Percentiles rank a stretch among this genome's conserved stretches.
phyloP scores from a whole-genome alignment of 1,284 basidiomycete species.

The Leccinum fuscescens region DNA sequence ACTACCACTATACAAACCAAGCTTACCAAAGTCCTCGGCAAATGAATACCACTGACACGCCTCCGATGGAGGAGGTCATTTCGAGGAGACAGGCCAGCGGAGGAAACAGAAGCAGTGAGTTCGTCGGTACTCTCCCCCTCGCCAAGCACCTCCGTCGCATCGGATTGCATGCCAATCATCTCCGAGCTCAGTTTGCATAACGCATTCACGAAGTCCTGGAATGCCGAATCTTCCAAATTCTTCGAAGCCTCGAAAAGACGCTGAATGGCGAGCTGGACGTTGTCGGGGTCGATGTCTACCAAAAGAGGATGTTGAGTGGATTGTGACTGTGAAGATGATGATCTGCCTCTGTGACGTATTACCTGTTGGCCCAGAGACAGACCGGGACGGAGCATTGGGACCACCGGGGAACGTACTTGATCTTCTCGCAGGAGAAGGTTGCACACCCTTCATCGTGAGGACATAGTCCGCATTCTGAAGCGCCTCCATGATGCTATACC shows the following conservation, averaged over 20 bases:
- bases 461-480: conserved; percentile 93
- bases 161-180: conserved; percentile 84
- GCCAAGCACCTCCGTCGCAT: conserved; percentile 32
- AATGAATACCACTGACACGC: conserved; percentile 81
- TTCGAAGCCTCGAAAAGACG: conserved; percentile 82
- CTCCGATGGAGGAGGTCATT: conserved; percentile 56
- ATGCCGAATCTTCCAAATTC: conserved; percentile 80
- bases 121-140: conserved; percentile 45
- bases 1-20: neutral
- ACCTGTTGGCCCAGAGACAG: conserved; percentile 34
- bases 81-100: conserved; percentile 41
- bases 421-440: conserved; percentile 27
- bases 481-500: conserved; percentile 89
- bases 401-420: conserved; percentile 39
- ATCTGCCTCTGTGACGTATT: conserved; percentile 22
- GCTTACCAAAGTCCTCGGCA: conserved; percentile 72
- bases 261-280: conserved; percentile 70
- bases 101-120: conserved; percentile 30
- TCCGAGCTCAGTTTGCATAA: conserved; percentile 84
- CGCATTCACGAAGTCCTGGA: conserved; percentile 78
- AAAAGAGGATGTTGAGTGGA: conserved; percentile 56
- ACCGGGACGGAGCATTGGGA: conserved; percentile 34
- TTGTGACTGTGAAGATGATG: conserved; percentile 14
- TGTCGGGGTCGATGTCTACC: conserved; percentile 75
- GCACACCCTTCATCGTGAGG: conserved; percentile 57